A percentile compares a stretch with the other conserved stretches of the same genome.
phyloP scores from a whole-genome alignment of 805 yeast species.

The Spathaspora passalidarum region DNA sequence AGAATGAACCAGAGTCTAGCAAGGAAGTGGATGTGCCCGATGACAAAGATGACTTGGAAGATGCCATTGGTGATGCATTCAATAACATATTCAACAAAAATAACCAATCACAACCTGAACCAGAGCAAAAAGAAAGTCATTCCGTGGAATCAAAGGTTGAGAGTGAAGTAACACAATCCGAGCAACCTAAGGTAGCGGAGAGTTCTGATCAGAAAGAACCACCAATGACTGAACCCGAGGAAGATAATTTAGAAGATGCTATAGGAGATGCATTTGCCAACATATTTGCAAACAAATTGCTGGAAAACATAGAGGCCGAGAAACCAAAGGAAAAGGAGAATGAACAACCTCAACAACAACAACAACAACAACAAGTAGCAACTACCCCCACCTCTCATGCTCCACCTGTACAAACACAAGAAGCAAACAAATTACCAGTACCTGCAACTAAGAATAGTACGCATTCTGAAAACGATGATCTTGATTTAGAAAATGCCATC shows the following conservation, averaged over 20 bases:
- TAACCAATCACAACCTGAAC: neutral
- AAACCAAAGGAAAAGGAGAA: neutral
- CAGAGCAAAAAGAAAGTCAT: neutral
- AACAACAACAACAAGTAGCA: too few relatives aligned
- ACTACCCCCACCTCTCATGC: too few relatives aligned
- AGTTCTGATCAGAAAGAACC: neutral
- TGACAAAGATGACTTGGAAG: constrained; percentile 8
- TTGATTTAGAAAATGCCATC: constrained; percentile 8
- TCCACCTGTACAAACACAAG: too few relatives aligned
- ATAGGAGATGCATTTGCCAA: constrained; percentile 3
- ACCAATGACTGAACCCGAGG: neutral
- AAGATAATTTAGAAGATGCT: constrained; percentile 10
- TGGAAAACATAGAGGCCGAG: neutral
- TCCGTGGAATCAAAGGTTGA: neutral
- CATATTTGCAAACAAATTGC: neutral
- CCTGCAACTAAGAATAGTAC: too few relatives aligned
- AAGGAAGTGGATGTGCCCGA: constrained; percentile 10
- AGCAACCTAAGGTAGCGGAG: neutral
- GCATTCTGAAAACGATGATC: constrained; percentile 11
- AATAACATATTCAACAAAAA: neutral
- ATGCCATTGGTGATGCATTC: constrained; percentile 8
- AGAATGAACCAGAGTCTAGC: neutral
- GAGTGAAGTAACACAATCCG: neutral
- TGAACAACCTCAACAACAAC: neutral
- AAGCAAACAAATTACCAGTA: too few relatives aligned